Evolutionary conservation across 2,329 filamentous ascomycete genomes (phyloP).

Genomic region (Tolypocladium tropicale): DNA sequence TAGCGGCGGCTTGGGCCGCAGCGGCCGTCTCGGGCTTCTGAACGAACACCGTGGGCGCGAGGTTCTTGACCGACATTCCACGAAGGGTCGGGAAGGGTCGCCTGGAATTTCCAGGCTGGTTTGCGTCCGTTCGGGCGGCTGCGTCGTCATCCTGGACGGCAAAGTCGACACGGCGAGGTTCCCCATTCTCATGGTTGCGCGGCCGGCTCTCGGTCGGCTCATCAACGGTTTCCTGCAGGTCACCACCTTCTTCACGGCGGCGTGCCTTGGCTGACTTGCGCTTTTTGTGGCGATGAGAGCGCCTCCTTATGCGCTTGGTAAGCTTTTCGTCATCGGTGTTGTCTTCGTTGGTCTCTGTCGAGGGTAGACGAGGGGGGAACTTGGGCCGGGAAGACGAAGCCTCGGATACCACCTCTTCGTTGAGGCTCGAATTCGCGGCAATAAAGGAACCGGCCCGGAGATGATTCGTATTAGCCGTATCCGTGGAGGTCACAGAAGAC

Average conservation of each 20-base stretch:
- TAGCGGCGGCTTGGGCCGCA: slow-evolving; percentile 15
- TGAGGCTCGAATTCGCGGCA: slow-evolving; percentile 19
- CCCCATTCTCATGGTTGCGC: slow-evolving; percentile 18
- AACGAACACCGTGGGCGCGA: slow-evolving; percentile 62
- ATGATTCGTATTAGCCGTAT: slow-evolving; percentile 30
- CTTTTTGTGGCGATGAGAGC: slow-evolving; percentile 23
- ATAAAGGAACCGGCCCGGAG: slow-evolving; percentile 32
- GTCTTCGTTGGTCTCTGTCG: slow-evolving; percentile 30
- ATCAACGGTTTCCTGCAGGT: slow-evolving; percentile 20
- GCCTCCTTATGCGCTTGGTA: slow-evolving; percentile 23
- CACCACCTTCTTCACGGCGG: slow-evolving; percentile 13
- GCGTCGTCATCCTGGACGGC: slow-evolving; percentile 25
- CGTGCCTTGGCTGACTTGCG: slow-evolving; percentile 26
- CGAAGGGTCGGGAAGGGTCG: slow-evolving; percentile 46
- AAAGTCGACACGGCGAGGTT: slow-evolving; percentile 50
- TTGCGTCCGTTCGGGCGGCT: slow-evolving; percentile 15
- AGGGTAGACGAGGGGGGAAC: slow-evolving; percentile 25
- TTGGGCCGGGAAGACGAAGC: slow-evolving; percentile 25
- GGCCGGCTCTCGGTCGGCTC: slow-evolving; percentile 14
- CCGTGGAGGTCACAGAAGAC: slow-evolving; percentile 62
- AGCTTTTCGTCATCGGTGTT: slow-evolving; percentile 34
- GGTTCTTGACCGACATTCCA: slow-evolving; percentile 53
- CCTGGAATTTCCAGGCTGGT: slow-evolving; percentile 10
- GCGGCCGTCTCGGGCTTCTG: slow-evolving; percentile 25
- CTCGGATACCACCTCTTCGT: slow-evolving; percentile 28